Percentiles rank a stretch among this genome's conserved stretches.
These are phyloP conservation scores for Zygotorulaspora chibaensis DNA, from an alignment of 805 yeast genomes.

Conservation along the genomic window DNA sequence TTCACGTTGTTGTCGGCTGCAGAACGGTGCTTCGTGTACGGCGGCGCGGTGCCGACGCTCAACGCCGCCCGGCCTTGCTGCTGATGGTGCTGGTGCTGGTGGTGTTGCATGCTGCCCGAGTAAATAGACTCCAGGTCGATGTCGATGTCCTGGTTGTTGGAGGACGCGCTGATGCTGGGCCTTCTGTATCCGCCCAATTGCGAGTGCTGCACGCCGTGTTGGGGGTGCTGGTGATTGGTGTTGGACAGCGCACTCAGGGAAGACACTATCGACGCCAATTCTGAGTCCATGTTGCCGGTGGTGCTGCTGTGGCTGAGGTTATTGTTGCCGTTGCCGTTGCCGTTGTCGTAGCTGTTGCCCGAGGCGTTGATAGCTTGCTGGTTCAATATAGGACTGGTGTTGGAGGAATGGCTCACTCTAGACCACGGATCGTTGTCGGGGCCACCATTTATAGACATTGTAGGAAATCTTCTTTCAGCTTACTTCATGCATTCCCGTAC, in stretches of 20 bases:
- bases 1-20: neutral
- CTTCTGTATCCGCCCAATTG: conserved; percentile 34
- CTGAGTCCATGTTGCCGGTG: conserved; percentile 32
- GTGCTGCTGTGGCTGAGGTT: conserved; percentile 3
- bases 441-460: too few species aligned
- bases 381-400: too few species aligned
- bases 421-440: too few species aligned
- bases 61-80: conserved; percentile 25
- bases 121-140: conserved; percentile 26
- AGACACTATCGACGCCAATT: conserved; percentile 35
- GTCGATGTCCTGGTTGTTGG: conserved; percentile 12
- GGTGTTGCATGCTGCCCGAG: conserved; percentile 5
- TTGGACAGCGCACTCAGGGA: conserved; percentile 36
- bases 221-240: conserved; percentile 15
- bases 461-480: too few species aligned
- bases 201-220: conserved; percentile 6
- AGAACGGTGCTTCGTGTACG: conserved; percentile 10
- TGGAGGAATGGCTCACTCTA: too few species aligned
- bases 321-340: neutral
- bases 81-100: conserved; percentile 1
- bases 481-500: too few species aligned
- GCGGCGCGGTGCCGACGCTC: conserved; percentile 34
- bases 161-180: conserved; percentile 20
- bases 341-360: neutral
- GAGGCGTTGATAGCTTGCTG: neutral